Base-by-base conservation (phyloP, 768 basidiomycete genomes). In the Amanita pseudoporphyria region DNA sequence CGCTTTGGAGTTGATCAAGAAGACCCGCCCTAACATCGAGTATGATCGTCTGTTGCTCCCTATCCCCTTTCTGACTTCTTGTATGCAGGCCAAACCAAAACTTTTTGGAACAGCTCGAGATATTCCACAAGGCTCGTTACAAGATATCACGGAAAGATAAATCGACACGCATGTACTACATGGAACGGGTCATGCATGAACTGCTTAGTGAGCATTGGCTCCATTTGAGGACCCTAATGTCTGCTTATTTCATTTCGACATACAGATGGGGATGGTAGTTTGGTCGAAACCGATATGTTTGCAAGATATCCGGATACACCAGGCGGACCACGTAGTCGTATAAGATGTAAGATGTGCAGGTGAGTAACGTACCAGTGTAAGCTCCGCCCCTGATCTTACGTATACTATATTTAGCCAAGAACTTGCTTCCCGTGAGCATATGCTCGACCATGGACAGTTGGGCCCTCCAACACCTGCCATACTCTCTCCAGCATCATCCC, bases 291-390 rank as follows among this genome's bases (percentile, higher is more conserved):
- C 12, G 77, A 81, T 49, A 89, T 89, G 78, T 86, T 91, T 58
- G 84, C 90, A 1, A 80, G 75, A 57, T 79, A 74, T 61, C 78
- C 83, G 1, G 63, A 74, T 3, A 83, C 85, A 0, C 82, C 87
- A 0, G 68, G 69, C 31, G 73, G 61, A 44, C 63, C 71, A 9
- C 66, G 70, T 13, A 64, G 76, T 35, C 77, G 84, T 35, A 92
- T 96, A 59, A 73, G 93, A 60, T 96, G 93, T 66, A 92, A 87
- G 66, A 89, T 86, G 82, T 95, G 93, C 71, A 74, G 89, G 86
- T 83, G 52, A 44, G 74, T 42, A 13, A 32, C 21, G n/a, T n/a
- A 5, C 1, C 13, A 6, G 24, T 38, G 2, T 28, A 18, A 5
- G 13, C 13, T 21, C 45, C 33, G 9, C 45, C 13, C 9, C 14